Base-by-base conservation (phyloP, 2,329 filamentous ascomycete species). In the Metarhizium rileyi region DNA sequence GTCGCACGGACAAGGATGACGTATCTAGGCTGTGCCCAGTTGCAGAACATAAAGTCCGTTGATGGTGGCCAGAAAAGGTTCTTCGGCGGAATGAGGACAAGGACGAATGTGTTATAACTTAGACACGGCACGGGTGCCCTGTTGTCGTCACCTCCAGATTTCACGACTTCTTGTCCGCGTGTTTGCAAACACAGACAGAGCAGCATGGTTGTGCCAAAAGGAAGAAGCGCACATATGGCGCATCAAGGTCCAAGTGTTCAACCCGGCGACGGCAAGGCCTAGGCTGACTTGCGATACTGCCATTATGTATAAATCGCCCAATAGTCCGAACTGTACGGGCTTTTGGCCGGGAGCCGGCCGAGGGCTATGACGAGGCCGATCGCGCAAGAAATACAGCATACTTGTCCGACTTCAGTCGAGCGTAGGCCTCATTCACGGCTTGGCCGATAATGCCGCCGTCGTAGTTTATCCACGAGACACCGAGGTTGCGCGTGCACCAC, bases 91-190 rank as follows among this genome's bases (percentile, higher is more conserved):
- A 58, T 45, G 43, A 59, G 23, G 8, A 59, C 58, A 44, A 59
- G 55, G n/a, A 53, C 51, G 1, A 59, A 53, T 1, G 56, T 59
- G 25, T 59, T 59, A n/a, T 59, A 59, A n/a, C n/a, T n/a, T n/a
- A n/a, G n/a, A n/a, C 25, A 59, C 58, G 20, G 53, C 43, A 4
- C 57, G 56, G 1, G 57, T 56, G n/a, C 57, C 57, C 44, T 59
- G 57, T n/a, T 3, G 47, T 26, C 1, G 57, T 59, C 18, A 52
- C 52, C 26, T 56, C 50, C 40, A 59, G 55, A 14, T 59, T 55
- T 47, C 54, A 53, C 5, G 56, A 53, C 4, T 53, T 49, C 12
- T 59, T 49, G 42, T 51, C 57, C 57, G 59, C 0, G 57, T 57
- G n/a, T 57, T 52, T 1, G 56, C 52, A 14, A 59, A 52, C 14